Evolutionary conservation across 2,329 filamentous ascomycete genomes (phyloP).

Genomic region (Cercospora berteroae): DNA sequence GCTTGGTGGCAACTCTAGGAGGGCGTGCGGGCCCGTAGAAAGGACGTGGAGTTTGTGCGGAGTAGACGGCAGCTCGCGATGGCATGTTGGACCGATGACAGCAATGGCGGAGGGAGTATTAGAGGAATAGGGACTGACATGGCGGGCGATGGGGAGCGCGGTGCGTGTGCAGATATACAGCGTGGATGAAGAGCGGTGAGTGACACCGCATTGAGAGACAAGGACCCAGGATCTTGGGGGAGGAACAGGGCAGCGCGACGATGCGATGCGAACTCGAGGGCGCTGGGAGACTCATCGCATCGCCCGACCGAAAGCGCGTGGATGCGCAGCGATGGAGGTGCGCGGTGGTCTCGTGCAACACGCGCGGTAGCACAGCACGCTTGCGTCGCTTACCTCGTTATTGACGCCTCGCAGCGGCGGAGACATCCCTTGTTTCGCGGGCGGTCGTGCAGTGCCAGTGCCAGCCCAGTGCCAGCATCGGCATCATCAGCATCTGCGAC

Average conservation of each 20-base stretch:
- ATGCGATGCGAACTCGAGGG: background rate
- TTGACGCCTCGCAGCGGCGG: background rate
- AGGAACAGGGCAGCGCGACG: slow-evolving; percentile 4
- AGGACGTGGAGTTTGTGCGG: slow-evolving; percentile 13
- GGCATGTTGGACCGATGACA: slow-evolving; percentile 16
- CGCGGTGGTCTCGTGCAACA: slow-evolving; percentile 11
- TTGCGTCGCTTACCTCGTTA: background rate
- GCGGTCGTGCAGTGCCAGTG: background rate
- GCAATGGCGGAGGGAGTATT: slow-evolving; percentile 3
- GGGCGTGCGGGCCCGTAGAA: slow-evolving; percentile 18
- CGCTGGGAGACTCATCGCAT: background rate
- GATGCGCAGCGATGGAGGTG: slow-evolving; percentile 10
- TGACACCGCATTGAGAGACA: slow-evolving; percentile 20
- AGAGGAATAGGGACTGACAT: slow-evolving; percentile 6
- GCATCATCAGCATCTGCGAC: background rate
- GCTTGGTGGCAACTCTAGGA: background rate
- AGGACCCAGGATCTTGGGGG: slow-evolving; percentile 13
- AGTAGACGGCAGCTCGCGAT: slow-evolving; percentile 18
- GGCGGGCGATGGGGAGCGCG: background rate
- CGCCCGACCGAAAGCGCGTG: slow-evolving; percentile 11
- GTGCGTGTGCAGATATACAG: slow-evolving; percentile 8
- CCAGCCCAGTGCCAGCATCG: background rate
- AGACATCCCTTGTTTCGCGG: background rate
- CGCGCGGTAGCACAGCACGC: background rate
- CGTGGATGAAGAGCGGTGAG: slow-evolving; percentile 17